These are phyloP conservation scores for Lentinula boryana DNA, from an alignment of 768 basidiomycete genomes.

Conservation along the genomic window DNA sequence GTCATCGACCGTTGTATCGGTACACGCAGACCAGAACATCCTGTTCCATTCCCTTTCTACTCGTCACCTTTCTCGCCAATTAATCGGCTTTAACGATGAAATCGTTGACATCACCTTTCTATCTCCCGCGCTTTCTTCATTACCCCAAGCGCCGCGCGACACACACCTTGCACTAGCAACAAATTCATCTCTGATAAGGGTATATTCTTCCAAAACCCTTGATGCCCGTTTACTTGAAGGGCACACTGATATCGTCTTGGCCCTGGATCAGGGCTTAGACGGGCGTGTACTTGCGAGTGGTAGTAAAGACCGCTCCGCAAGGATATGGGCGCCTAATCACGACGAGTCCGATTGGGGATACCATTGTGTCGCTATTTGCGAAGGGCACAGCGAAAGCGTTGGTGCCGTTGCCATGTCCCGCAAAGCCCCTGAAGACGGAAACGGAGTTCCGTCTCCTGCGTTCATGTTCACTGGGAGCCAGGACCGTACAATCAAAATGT, in stretches of 20 bases:
- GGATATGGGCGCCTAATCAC: slow-evolving; percentile 62
- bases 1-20: slow-evolving; percentile 62
- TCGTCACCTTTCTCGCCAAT: slow-evolving; percentile 61
- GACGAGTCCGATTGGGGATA: slow-evolving; percentile 41
- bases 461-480: slow-evolving; percentile 96
- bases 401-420: slow-evolving; percentile 86
- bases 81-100: slow-evolving; percentile 98
- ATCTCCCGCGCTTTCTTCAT: slow-evolving; percentile 25
- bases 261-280: slow-evolving; percentile 62
- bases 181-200: slow-evolving; percentile 90
- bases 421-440: slow-evolving; percentile 25
- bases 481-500: slow-evolving; percentile 97
- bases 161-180: slow-evolving; percentile 91
- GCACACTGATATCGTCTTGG: slow-evolving; percentile 88
- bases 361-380: slow-evolving; percentile 79
- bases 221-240: slow-evolving; percentile 85
- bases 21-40: slow-evolving; percentile 97
- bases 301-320: slow-evolving; percentile 85
- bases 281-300: slow-evolving; percentile 82
- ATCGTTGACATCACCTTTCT: slow-evolving; percentile 88
- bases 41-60: slow-evolving; percentile 80
- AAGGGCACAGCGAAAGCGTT: slow-evolving; percentile 92
- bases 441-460: slow-evolving; percentile 25
- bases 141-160: slow-evolving; percentile 33
- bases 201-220: slow-evolving; percentile 72